Conservation (phyloP, 2,329 filamentous ascomycete genomes). For the Magnaporthales sp. region DNA sequence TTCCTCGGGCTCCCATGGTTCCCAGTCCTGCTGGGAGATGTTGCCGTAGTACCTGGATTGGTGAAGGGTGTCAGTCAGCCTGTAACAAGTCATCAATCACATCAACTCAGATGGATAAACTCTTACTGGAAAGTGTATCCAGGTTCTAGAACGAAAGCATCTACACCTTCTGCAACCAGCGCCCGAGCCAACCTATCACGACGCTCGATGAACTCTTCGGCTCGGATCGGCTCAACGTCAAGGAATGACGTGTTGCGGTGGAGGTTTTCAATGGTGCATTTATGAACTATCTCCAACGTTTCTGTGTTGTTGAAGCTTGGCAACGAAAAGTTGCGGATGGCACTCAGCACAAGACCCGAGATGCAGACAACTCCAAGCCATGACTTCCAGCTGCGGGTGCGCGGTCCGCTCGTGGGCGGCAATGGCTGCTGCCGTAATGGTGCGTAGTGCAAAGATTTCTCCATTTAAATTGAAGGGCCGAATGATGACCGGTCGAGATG, state of each 20-base stretch:
- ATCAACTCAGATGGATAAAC: no score
- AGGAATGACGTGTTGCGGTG: constrained; percentile 42
- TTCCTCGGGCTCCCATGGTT: constrained; percentile 57
- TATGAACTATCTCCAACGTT: background rate
- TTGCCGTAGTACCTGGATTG: constrained; percentile 45
- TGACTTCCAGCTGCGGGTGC: background rate
- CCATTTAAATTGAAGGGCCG: background rate
- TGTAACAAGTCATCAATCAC: no score
- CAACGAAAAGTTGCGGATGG: background rate
- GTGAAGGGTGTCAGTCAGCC: background rate
- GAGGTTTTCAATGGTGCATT: constrained; percentile 44
- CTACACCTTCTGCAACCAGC: constrained; percentile 37
- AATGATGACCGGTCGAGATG: no score
- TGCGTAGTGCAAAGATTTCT: background rate
- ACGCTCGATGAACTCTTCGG: constrained; percentile 44
- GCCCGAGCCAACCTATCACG: constrained; percentile 48
- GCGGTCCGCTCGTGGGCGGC: no score
- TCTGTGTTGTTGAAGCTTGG: background rate
- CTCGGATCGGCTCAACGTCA: constrained; percentile 35
- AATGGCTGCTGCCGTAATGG: background rate
- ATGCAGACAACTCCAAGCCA: background rate
- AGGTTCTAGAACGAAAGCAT: constrained; percentile 55
- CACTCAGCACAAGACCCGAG: background rate
- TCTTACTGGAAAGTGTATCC: constrained; percentile 49
- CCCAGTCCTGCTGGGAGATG: constrained; percentile 52